phyloP scores from a whole-genome alignment of 768 basidiomycete genomes.

The Suillus brevipes region DNA sequence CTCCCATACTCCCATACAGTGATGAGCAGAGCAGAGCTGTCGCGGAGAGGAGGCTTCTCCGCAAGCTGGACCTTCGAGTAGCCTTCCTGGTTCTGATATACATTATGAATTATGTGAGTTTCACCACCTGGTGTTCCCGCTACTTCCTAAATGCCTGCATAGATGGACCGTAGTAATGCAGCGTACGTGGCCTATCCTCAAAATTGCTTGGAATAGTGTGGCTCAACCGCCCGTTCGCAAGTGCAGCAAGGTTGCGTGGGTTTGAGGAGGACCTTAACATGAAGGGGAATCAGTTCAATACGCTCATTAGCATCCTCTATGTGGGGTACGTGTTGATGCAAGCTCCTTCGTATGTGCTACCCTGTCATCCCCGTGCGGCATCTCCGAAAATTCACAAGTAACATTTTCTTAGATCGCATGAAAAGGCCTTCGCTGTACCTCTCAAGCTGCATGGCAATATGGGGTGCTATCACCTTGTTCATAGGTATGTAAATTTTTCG shows the following conservation, averaged over 20 bases:
- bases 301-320: constrained; percentile 65
- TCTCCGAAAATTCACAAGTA: constrained; percentile 40
- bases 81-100: constrained; percentile 47
- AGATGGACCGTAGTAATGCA: constrained; percentile 72
- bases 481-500: constrained; percentile 39
- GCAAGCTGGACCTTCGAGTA: constrained; percentile 45
- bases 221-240: constrained; percentile 22
- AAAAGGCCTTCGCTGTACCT: constrained; percentile 67
- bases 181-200: constrained; percentile 38
- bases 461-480: constrained; percentile 61
- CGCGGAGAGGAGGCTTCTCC: constrained; percentile 44
- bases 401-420: constrained; percentile 65
- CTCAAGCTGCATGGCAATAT: constrained; percentile 63
- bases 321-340: constrained; percentile 76
- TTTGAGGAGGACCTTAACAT: constrained; percentile 67
- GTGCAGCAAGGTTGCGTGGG: constrained; percentile 70
- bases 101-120: constrained; percentile 47
- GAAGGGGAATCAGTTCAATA: constrained; percentile 60
- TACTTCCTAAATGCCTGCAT: constrained; percentile 6
- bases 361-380: neutral
- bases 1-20: constrained; percentile 5
- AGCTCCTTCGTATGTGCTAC: constrained; percentile 59
- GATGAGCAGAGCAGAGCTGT: constrained; percentile 33
- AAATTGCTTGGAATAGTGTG: neutral
- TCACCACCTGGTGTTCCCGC: neutral